These are phyloP conservation scores for Russula ochroleuca DNA, from an alignment of 768 basidiomycete species.

Conservation along the genomic window DNA sequence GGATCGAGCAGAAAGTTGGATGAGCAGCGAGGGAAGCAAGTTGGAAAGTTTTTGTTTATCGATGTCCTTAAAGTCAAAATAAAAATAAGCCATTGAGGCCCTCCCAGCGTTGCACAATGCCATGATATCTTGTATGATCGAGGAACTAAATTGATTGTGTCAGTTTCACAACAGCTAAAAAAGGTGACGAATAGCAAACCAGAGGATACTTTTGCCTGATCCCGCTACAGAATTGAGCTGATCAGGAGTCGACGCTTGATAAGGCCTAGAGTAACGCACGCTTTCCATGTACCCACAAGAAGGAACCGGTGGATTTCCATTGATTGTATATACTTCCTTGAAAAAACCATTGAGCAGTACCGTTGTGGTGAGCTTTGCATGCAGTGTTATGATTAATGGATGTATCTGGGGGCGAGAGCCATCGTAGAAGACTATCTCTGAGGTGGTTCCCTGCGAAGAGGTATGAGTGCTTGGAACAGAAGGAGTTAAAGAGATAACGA, in stretches of 20 bases:
- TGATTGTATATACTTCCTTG: not conserved
- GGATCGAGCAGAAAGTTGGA: not conserved
- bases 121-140: not conserved
- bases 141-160: not conserved
- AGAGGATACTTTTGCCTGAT: not conserved
- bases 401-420: not conserved
- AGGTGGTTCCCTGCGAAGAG: not conserved
- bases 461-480: not conserved
- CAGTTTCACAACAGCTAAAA: not conserved
- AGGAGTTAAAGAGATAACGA: too few species aligned
- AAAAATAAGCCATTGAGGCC: conserved; percentile 4
- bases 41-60: conserved; percentile 3
- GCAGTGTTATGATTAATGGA: conserved; percentile 1
- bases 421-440: not conserved
- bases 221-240: not conserved
- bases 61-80: conserved; percentile 6
- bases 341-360: not conserved
- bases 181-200: not conserved
- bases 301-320: not conserved
- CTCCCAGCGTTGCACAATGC: not conserved
- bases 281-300: conserved; percentile 1
- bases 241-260: not conserved
- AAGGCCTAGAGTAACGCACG: not conserved
- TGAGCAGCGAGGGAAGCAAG: not conserved
- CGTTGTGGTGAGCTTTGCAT: not conserved